Percentiles rank a stretch among this genome's conserved stretches.
phyloP scores from a whole-genome alignment of 768 basidiomycete genomes.

The Pulveroboletus sp. region DNA sequence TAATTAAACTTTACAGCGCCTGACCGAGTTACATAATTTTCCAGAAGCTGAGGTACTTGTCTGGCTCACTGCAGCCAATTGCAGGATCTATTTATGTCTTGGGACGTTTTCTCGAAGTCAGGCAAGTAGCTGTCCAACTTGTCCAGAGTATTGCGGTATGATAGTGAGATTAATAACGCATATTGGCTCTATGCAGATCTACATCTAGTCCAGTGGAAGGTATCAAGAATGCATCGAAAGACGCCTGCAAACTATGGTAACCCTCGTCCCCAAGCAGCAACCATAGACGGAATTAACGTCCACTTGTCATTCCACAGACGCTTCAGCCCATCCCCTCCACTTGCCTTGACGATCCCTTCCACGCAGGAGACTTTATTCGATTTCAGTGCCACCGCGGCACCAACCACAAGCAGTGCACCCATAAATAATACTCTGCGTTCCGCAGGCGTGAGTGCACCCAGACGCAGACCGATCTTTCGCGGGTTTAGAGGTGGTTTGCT shows the following conservation, averaged over 20 bases:
- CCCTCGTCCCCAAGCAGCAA: conserved; percentile 27
- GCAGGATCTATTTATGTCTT: no score
- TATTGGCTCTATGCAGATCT: not conserved
- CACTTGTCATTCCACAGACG: conserved; percentile 24
- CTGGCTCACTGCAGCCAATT: no score
- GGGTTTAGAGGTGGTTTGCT: conserved; percentile 11
- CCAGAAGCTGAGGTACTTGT: no score
- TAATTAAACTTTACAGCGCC: no score
- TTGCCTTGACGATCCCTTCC: conserved; percentile 9
- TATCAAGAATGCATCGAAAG: not conserved
- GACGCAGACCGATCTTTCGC: conserved; percentile 16
- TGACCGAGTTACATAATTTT: not conserved
- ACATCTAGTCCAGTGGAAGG: not conserved
- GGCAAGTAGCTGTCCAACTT: not conserved
- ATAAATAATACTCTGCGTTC: conserved; percentile 42
- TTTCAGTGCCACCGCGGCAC: conserved; percentile 56
- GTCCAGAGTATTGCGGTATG: not conserved
- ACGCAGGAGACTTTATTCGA: conserved; percentile 11
- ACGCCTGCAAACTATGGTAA: conserved; percentile 12
- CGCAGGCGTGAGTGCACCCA: conserved; percentile 24
- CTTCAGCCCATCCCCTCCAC: conserved; percentile 19
- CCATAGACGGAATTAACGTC: conserved; percentile 17
- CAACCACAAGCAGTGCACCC: conserved; percentile 64
- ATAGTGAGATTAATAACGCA: not conserved
- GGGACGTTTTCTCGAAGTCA: not conserved